Evolutionary conservation across 2,329 filamentous ascomycete species (phyloP), one percentile per base, ranked within the genome.

Genomic region (Fusarium armeniacum): DNA sequence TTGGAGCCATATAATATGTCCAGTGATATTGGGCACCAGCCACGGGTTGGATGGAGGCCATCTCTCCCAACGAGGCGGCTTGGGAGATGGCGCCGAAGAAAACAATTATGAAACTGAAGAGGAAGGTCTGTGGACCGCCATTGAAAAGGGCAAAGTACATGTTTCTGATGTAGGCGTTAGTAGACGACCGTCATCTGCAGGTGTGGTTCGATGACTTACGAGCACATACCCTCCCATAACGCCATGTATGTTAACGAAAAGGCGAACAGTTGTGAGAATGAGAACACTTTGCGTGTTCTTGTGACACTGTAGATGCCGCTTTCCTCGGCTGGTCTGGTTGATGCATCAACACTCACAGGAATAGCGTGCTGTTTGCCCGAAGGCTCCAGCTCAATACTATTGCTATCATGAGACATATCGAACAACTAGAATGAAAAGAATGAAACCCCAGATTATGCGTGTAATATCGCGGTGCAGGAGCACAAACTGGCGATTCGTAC

Each of bases 91-190:
- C 72, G 1, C 72, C 72, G 11, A 24, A 74, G 44, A 74, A 74
- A n/a, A 74, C 72, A 2, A 74, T 74, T 13, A 74, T 63, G 38
- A 74, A 74, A 22, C 72, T 74, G 35, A 74, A 74, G 12, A 74
- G 7, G 15, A 74, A 74, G 2, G 72, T 74, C 36, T 74, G 72
- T 0, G 72, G 72, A 5, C 72, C 72, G 1, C 72, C 72, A 24
- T 74, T 74, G 57, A 49, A 74, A 2, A 74, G 60, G 12, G 72
- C 72, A 67, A 74, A 74, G 53, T 68, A 74, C 72, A 74, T 74
- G 45, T 74, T 74, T 12, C 72, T 74, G 28, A 2, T 22, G 1
- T 1, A 0, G 10, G 5, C 7, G 22, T 70, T 15, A 72, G 60
- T 7, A 45, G 26, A 13, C 2, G 22, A n/a, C 5, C 4, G 5